phyloP scores from a whole-genome alignment of 1,284 basidiomycete genomes.

The Trichosporon faecale region DNA sequence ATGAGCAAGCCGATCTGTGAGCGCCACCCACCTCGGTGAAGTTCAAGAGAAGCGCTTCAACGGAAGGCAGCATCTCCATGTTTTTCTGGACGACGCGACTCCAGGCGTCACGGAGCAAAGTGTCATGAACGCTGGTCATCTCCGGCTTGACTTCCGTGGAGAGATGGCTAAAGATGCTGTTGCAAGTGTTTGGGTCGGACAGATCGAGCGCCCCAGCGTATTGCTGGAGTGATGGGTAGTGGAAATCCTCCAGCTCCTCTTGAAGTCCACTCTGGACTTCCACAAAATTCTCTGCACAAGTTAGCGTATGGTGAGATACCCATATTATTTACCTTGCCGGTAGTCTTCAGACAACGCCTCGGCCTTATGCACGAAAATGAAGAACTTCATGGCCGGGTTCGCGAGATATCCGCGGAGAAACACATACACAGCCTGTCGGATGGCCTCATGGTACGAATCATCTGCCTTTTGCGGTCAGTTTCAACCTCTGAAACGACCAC shows the following conservation, averaged over 20 bases:
- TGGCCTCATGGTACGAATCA: constrained; percentile 61
- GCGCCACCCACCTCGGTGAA: constrained; percentile 42
- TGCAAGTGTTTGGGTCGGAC: constrained; percentile 36
- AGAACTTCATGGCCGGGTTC: constrained; percentile 76
- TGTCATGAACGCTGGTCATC: constrained; percentile 58
- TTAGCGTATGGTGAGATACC: not conserved
- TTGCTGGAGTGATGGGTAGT: constrained; percentile 41
- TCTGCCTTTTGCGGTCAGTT: constrained; percentile 38
- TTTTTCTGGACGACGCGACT: constrained; percentile 55
- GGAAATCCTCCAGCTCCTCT: constrained; percentile 73
- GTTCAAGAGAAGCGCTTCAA: constrained; percentile 54
- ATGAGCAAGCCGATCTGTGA: not conserved
- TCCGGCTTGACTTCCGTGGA: constrained; percentile 53
- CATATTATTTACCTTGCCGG: constrained; percentile 66
- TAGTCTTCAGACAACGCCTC: constrained; percentile 91
- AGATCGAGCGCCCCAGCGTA: constrained; percentile 36
- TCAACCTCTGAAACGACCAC: constrained; percentile 39
- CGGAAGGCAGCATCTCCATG: constrained; percentile 53
- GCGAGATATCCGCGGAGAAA: constrained; percentile 69
- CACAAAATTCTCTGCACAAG: constrained; percentile 71
- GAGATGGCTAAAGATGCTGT: constrained; percentile 43
- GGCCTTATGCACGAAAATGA: constrained; percentile 95
- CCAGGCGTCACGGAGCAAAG: constrained; percentile 57
- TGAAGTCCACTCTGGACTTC: constrained; percentile 80
- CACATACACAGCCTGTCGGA: constrained; percentile 73